These are phyloP conservation scores for Hansenula lynferdii DNA, from an alignment of 1,139 yeast species.

Conservation along the genomic window DNA sequence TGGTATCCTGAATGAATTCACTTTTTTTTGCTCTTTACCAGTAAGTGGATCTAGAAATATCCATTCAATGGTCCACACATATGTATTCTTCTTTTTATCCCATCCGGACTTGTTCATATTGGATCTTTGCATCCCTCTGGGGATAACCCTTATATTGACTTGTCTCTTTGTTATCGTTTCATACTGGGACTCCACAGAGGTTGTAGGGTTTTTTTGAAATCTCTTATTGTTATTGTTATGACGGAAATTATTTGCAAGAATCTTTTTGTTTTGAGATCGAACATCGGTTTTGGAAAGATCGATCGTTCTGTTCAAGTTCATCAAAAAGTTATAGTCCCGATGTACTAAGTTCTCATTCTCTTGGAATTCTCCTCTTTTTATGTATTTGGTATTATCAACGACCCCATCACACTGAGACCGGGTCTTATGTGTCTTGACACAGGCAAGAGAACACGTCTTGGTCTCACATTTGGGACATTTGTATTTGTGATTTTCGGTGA, in stretches of 20 bases:
- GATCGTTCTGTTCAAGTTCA: conserved; percentile 53
- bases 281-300: conserved; percentile 49
- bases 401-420: conserved; percentile 62
- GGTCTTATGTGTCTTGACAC: conserved; percentile 68
- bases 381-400: conserved; percentile 57
- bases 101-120: conserved; percentile 64
- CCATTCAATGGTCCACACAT: conserved; percentile 84
- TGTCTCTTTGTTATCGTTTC: conserved; percentile 35
- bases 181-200: conserved; percentile 4
- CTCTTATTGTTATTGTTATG: conserved; percentile 6
- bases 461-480: conserved; percentile 79
- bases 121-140: conserved; percentile 76
- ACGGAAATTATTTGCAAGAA: conserved; percentile 18
- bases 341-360: conserved; percentile 46
- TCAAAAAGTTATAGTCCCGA: conserved; percentile 78
- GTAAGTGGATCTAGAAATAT: conserved; percentile 31
- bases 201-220: conserved; percentile 2
- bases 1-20: conserved; percentile 14
- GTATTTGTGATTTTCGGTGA: conserved; percentile 46
- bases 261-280: conserved; percentile 24
- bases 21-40: conserved; percentile 9
- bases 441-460: conserved; percentile 64
- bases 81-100: conserved; percentile 58
- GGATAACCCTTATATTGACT: conserved; percentile 47
- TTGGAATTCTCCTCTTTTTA: conserved; percentile 31